These are phyloP conservation scores for Hypoxylon fuscum DNA, from an alignment of 495 filamentous ascomycete species.

Conservation along the genomic window DNA sequence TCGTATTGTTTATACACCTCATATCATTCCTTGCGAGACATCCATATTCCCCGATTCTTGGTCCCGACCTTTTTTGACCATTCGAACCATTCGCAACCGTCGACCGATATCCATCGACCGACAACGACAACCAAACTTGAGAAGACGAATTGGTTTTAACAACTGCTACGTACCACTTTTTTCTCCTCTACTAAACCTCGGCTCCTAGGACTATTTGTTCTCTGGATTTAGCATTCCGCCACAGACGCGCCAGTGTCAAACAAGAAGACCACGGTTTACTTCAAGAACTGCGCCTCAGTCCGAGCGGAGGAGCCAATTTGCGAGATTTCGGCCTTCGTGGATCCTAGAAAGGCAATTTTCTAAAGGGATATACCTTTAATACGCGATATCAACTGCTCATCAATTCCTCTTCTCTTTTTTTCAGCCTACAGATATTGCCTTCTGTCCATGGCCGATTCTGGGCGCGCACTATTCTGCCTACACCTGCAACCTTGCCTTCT, in stretches of 20 bases:
- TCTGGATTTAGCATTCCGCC: conserved; percentile 8
- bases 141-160: conserved; percentile 22
- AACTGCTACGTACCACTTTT: conserved; percentile 8
- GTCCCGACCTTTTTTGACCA: conserved; percentile 7
- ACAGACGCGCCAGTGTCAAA: conserved; percentile 10
- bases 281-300: conserved; percentile 29
- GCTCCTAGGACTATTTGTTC: neutral
- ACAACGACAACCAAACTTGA: conserved; percentile 2
- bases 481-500: conserved; percentile 10
- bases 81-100: neutral
- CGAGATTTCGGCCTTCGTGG: conserved; percentile 1
- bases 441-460: conserved; percentile 27
- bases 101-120: neutral
- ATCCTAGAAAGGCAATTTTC: no score
- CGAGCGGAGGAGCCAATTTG: conserved; percentile 18
- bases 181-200: conserved; percentile 1
- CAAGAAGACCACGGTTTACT: conserved; percentile 8
- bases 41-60: conserved; percentile 14
- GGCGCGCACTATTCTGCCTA: conserved; percentile 18
- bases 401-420: neutral
- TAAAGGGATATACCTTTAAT: no score
- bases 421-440: conserved; percentile 18
- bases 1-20: conserved; percentile 33
- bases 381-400: conserved; percentile 15
- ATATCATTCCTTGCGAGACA: conserved; percentile 36